Conservation (phyloP, 1,139 yeast genomes). For the Pichia norvegensis region DNA sequence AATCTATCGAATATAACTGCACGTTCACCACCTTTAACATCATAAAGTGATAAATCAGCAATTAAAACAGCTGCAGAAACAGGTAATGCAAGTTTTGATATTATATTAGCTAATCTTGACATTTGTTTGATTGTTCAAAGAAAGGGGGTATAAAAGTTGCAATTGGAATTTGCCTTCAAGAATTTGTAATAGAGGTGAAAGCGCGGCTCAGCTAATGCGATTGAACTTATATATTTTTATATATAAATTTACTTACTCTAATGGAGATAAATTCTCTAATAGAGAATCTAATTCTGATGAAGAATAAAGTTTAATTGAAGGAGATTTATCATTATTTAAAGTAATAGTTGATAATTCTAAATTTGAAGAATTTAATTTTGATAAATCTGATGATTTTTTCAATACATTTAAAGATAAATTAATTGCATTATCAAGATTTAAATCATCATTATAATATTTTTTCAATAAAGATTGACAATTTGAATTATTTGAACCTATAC, state of each 20-base stretch:
- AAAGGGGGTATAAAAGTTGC: background rate
- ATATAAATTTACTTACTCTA: too few species aligned
- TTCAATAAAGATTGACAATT: slow-evolving; percentile 94
- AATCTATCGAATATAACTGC: slow-evolving; percentile 94
- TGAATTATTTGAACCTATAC: slow-evolving; percentile 93
- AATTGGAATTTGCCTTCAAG: background rate
- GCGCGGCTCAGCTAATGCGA: background rate
- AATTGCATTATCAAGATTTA: slow-evolving; percentile 70
- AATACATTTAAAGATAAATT: slow-evolving; percentile 86
- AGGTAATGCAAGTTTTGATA: slow-evolving; percentile 51
- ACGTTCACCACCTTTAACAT: slow-evolving; percentile 91
- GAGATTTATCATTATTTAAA: slow-evolving; percentile 26
- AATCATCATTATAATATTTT: slow-evolving; percentile 86
- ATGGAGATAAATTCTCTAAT: background rate
- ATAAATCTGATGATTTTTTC: slow-evolving; percentile 88
- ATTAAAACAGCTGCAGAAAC: slow-evolving; percentile 59
- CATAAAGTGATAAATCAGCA: slow-evolving; percentile 73
- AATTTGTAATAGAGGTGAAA: too few species aligned
- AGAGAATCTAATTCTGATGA: background rate
- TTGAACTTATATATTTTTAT: too few species aligned
- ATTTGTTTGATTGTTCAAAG: slow-evolving; percentile 13
- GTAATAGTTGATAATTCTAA: slow-evolving; percentile 82
- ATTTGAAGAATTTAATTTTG: slow-evolving; percentile 78
- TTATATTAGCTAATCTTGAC: slow-evolving; percentile 75
- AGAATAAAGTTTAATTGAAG: background rate